Base-by-base conservation (phyloP, 495 filamentous ascomycete genomes). In the Daldinia bambusicola region DNA sequence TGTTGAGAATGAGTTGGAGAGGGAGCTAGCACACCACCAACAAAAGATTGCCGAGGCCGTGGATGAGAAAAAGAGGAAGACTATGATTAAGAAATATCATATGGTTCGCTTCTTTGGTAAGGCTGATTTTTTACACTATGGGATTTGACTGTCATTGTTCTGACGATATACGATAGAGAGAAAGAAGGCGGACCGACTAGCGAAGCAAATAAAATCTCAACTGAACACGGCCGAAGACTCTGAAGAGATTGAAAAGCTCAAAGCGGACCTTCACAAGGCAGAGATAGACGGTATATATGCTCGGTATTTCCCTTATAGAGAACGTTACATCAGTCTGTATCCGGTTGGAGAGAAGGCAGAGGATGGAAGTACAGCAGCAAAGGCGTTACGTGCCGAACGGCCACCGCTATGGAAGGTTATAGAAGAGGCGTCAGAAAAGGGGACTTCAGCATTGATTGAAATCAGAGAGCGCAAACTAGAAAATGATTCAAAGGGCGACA, bases 91-190 rank as follows among this genome's bases (percentile, higher is more conserved):
- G 76, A 93, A 89, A 74, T 99, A 97, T 76, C 95, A 97, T 76
- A 97, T 95, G 87, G 91, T 98, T 26, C 85, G 95, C 55, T 99
- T 99, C 77, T 92, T 91, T 85, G 86, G 94, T 92, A 78, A 56
- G 84, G 75, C 13, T n/a, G 6, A 12, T 41, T 41, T 58, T 30
- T 9, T 30, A 58, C 6, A 18, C 10, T 8, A 40, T 2, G 16
- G 36, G 18, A 26, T 26, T 48, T 16, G 1, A 6, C 41, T n/a
- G 10, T 1, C 20, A 8, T 0, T 2, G 37, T 22, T 37, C 55
- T 71, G 41, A 67, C 16, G 16, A 12, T 38, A 43, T n/a, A 40
- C 16, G 59, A 16, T 72, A 96, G 95, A 97, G 69, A 86, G 92
- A 36, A 92, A 97, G 80, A 96, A 95, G 75, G 94, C 93, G 16